phyloP scores from a whole-genome alignment of 1,139 yeast species.

The Zygoascus meyerae region DNA sequence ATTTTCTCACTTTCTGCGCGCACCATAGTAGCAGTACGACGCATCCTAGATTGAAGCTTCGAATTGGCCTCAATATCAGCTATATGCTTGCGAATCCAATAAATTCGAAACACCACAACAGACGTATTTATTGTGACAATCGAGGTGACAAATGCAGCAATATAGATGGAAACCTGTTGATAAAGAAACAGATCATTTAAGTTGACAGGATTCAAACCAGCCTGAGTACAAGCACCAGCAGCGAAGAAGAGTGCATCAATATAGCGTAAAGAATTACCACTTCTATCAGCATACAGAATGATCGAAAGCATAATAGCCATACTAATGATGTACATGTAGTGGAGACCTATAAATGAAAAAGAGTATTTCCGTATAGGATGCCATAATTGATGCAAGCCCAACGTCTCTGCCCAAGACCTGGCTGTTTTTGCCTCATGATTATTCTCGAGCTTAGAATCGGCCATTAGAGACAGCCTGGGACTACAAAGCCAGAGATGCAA shows the following conservation, averaged over 20 bases:
- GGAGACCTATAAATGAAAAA: conserved; percentile 67
- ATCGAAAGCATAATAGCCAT: conserved; percentile 56
- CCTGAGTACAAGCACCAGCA: conserved; percentile 78
- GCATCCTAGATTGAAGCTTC: conserved; percentile 67
- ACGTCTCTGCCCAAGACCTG: not conserved
- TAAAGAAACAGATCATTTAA: conserved; percentile 55
- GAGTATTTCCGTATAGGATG: not conserved
- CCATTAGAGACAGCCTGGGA: not conserved
- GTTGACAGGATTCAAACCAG: conserved; percentile 81
- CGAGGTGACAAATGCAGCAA: conserved; percentile 58
- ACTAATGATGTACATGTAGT: conserved; percentile 42
- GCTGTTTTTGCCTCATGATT: not conserved
- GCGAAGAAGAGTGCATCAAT: conserved; percentile 76
- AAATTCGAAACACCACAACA: conserved; percentile 70
- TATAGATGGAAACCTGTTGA: conserved; percentile 55
- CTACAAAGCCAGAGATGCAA: not conserved
- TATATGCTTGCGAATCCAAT: conserved; percentile 85
- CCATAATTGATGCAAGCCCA: conserved; percentile 1
- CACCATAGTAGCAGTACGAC: conserved; percentile 71
- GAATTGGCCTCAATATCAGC: conserved; percentile 74
- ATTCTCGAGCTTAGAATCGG: too few species aligned
- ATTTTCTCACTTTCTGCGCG: conserved; percentile 35
- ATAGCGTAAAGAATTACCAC: conserved; percentile 46
- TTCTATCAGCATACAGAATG: conserved; percentile 61
- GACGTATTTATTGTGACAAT: conserved; percentile 87